Evolutionary conservation across 192 early-diverging fungal species (phyloP).

Genomic region (Coemansia sp.): DNA sequence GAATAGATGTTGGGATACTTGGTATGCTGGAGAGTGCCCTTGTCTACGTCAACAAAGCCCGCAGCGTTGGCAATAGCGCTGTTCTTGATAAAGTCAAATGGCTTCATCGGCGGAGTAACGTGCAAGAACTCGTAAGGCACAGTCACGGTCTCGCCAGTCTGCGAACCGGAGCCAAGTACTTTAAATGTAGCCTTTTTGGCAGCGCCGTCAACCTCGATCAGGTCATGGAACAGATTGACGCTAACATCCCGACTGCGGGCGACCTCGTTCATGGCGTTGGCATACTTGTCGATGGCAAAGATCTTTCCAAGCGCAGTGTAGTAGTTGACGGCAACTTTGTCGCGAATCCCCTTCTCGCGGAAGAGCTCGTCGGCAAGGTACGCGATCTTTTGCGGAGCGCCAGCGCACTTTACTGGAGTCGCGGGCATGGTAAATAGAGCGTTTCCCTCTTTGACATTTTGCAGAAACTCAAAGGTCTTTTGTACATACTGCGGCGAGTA

Average conservation of each 20-base stretch:
- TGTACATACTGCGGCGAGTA: constrained; percentile 74
- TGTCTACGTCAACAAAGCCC: constrained; percentile 82
- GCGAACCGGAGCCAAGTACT: constrained; percentile 40
- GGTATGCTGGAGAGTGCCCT: constrained; percentile 76
- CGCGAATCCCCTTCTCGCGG: constrained; percentile 69
- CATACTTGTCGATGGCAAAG: constrained; percentile 86
- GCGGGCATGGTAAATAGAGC: constrained; percentile 88
- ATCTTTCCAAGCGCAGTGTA: constrained; percentile 83
- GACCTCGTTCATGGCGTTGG: constrained; percentile 65
- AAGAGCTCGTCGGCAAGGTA: constrained; percentile 85
- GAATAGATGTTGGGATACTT: constrained; percentile 78
- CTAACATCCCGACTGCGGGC: constrained; percentile 68
- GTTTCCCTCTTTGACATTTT: constrained; percentile 57
- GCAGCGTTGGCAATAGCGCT: constrained; percentile 71
- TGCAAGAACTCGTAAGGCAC: constrained; percentile 82
- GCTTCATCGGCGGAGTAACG: constrained; percentile 80
- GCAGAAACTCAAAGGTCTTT: constrained; percentile 73
- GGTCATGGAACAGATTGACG: constrained; percentile 71
- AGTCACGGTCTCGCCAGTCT: constrained; percentile 59
- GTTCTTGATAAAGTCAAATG: constrained; percentile 76
- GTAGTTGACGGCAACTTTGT: constrained; percentile 70
- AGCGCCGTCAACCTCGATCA: constrained; percentile 67
- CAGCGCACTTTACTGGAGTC: constrained; percentile 87
- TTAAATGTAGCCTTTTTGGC: constrained; percentile 74
- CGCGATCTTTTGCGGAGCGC: constrained; percentile 86